Percentiles rank a stretch among this genome's conserved stretches.
phyloP scores from a whole-genome alignment of 2,329 filamentous ascomycete genomes.

The Epichloe sp. region DNA sequence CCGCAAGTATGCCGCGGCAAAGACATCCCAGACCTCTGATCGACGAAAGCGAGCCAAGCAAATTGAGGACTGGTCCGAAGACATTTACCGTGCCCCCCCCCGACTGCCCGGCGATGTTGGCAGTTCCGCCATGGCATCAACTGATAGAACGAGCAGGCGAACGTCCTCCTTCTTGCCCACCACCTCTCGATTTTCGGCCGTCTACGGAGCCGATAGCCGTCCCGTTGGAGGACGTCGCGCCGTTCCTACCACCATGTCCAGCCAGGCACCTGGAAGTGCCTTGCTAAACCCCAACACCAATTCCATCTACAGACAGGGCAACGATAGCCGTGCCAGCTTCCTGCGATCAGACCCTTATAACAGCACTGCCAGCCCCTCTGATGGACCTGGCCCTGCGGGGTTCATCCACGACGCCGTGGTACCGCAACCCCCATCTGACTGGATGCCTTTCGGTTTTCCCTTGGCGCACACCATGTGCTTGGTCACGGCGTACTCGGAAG shows the following conservation, averaged over 20 bases:
- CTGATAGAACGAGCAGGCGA: conserved; percentile 66
- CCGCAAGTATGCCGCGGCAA: conserved; percentile 69
- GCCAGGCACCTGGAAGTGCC: conserved; percentile 63
- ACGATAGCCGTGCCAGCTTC: conserved; percentile 53
- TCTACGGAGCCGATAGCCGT: conserved; percentile 60
- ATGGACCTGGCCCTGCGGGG: conserved; percentile 72
- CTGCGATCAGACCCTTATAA: conserved; percentile 45
- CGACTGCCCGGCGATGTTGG: conserved; percentile 65
- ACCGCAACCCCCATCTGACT: conserved; percentile 89
- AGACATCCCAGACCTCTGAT: conserved; percentile 71
- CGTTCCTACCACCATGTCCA: conserved; percentile 87
- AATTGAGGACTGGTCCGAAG: conserved; percentile 96
- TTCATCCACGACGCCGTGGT: conserved; percentile 95
- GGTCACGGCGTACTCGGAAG: conserved; percentile 95
- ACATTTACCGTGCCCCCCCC: conserved; percentile 86
- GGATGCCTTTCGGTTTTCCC: conserved; percentile 93
- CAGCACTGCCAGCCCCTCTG: conserved; percentile 40
- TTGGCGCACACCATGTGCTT: conserved; percentile 87
- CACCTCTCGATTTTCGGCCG: conserved; percentile 86
- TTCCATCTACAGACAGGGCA: conserved; percentile 56
- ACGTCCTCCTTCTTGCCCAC: conserved; percentile 76
- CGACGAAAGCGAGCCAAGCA: conserved; percentile 77
- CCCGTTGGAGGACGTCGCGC: conserved; percentile 32
- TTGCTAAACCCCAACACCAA: conserved; percentile 45
- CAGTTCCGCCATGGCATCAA: conserved; percentile 47